Base-by-base conservation (phyloP, 805 yeast species). In the Kluyveromyces nonfermentans region DNA sequence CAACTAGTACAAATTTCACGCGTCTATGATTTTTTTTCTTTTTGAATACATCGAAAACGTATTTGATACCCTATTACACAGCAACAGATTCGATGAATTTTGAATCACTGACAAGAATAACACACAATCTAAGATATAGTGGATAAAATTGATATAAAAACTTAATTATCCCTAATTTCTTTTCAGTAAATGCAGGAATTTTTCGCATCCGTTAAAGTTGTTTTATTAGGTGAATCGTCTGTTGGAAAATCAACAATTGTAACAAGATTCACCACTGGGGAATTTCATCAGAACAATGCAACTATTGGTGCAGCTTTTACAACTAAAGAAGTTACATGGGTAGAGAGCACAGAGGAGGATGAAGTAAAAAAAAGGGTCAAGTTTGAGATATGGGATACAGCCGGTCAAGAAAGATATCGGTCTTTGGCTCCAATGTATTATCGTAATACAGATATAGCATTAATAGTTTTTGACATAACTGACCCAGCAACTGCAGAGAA, bases 251-350 rank as follows among this genome's bases (percentile, higher is more conserved):
- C 80, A 0, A 78, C 85, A 0, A 72, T 80, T 7, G 84, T 80
- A 7, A 79, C 78, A 49, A 66, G 90, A 46, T 82, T 82, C 50
- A 85, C 81, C 22, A 80, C 82, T 56, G 81, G 82, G 52, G 74
- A 82, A 17, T 84, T 84, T 63, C 83, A 80, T 47, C 85, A 79
- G 51, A 73, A 84, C 50, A 88, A 83, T 62, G 82, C 89, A 19
- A 84, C 94, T 1, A 84, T 84, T 44, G 93, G 94, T 1, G 94
- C 94, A 1, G 94, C 93, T 2, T 84, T 83, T 60, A 68, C 82
- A 42, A 82, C 90, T 1, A 88, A 81, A 56, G 70, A 79, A 2
- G 74, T 82, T 37, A 72, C 74, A 16, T 56, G 77, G n/a, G 75
- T 74, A 43, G 75, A 68, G 31, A 12, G 16, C 7, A 3, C 9